Evolutionary conservation across 1,284 basidiomycete species (phyloP).

Genomic region (Irpex sp.): DNA sequence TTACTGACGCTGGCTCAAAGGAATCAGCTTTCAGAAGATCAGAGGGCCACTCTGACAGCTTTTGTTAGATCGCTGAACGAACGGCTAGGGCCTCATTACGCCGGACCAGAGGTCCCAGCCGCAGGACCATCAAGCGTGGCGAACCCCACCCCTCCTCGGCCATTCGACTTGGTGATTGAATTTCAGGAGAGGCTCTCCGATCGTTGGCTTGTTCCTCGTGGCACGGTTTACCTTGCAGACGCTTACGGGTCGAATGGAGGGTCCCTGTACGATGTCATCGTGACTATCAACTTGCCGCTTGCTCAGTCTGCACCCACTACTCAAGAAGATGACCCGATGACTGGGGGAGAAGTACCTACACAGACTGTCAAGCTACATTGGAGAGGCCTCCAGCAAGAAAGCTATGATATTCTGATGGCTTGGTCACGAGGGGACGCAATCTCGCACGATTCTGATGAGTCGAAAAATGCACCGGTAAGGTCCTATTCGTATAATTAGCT

Average conservation of each 20-base stretch:
- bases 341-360: neutral
- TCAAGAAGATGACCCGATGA: neutral
- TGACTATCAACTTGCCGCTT: slow-evolving; percentile 12
- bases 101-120: neutral
- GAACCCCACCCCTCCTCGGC: slow-evolving; percentile 28
- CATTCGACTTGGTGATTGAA: slow-evolving; percentile 67
- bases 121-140: slow-evolving; percentile 20
- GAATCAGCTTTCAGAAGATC: slow-evolving; percentile 54
- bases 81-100: slow-evolving; percentile 6
- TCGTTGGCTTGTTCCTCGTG: slow-evolving; percentile 63
- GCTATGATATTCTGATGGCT: neutral
- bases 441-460: slow-evolving; percentile 33
- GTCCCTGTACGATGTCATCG: slow-evolving; percentile 21
- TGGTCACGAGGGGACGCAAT: slow-evolving; percentile 1
- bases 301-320: too few relatives aligned
- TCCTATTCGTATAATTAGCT: neutral
- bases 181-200: slow-evolving; percentile 60
- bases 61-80: slow-evolving; percentile 55
- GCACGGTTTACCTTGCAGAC: slow-evolving; percentile 43
- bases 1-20: slow-evolving; percentile 58
- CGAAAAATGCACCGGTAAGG: slow-evolving; percentile 39
- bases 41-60: slow-evolving; percentile 59
- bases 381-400: neutral
- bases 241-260: neutral
- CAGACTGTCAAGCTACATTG: slow-evolving; percentile 1